A percentile compares a stretch with the other conserved stretches of the same genome.
These are phyloP conservation scores for Chaetomium globosum DNA, from an alignment of 2,329 filamentous ascomycete species.

Conservation along the genomic window DNA sequence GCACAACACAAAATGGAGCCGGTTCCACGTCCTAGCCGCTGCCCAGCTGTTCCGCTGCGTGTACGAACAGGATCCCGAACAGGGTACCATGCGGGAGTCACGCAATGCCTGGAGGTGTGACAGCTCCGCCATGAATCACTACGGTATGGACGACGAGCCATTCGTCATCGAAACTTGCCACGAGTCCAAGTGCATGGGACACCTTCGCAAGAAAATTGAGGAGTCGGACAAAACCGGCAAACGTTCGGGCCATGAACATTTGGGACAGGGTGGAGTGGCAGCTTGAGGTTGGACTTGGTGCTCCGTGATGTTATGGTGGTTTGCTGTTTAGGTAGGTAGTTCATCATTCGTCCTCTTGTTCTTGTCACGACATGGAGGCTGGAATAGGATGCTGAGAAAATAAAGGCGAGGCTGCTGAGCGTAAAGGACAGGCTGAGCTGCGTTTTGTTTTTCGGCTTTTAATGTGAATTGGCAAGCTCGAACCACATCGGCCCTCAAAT, in stretches of 20 bases:
- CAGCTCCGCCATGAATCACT: background rate
- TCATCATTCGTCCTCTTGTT: background rate
- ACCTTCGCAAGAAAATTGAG: background rate
- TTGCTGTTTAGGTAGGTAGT: background rate
- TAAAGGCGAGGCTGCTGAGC: no score
- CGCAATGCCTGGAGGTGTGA: background rate
- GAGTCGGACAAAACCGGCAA: no score
- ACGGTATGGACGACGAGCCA: background rate
- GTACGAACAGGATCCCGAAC: background rate
- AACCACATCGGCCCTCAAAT: no score
- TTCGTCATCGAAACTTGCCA: background rate
- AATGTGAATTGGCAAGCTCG: no score
- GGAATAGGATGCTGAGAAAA: no score
- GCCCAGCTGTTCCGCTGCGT: background rate
- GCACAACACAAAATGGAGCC: background rate
- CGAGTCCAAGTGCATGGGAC: background rate
- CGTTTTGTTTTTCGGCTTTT: no score
- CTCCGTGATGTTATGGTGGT: background rate
- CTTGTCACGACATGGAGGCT: no score
- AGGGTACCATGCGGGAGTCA: no score
- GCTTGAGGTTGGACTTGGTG: background rate
- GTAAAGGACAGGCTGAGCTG: no score
- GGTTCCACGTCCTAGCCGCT: background rate
- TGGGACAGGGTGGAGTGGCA: background rate
- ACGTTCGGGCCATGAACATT: no score